phyloP scores from a whole-genome alignment of 2,329 filamentous ascomycete genomes.

The Paraphaeosphaeria sporulosa region DNA sequence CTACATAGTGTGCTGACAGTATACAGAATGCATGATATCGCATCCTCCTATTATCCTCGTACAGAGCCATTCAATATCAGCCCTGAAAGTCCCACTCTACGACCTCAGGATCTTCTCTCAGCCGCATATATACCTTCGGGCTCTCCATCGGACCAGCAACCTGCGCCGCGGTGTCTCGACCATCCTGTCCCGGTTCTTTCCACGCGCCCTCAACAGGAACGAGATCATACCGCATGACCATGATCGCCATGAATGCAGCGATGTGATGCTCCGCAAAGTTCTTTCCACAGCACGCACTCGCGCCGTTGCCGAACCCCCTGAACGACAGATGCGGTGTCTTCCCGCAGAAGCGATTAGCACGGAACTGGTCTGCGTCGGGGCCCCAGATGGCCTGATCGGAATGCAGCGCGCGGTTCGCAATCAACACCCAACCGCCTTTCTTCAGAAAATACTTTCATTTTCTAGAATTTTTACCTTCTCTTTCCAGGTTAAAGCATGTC shows the following conservation, averaged over 20 bases:
- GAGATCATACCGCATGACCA: conserved; percentile 5
- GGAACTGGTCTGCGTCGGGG: conserved; percentile 2
- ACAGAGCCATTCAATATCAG: neutral
- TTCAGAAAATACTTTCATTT: neutral
- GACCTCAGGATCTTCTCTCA: neutral
- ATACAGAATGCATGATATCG: too few relatives aligned
- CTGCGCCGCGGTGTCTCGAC: neutral
- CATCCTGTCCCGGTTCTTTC: conserved; percentile 1
- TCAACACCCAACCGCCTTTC: conserved; percentile 4
- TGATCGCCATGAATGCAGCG: neutral
- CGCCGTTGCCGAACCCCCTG: conserved; percentile 4
- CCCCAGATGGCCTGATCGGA: conserved; percentile 1
- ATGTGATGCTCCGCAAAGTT: conserved; percentile 1
- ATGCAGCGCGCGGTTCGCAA: conserved; percentile 3
- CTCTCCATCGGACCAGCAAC: neutral
- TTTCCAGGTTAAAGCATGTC: too few relatives aligned
- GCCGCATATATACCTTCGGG: neutral
- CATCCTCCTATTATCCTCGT: too few relatives aligned
- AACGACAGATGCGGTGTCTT: neutral
- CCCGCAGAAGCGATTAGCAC: neutral
- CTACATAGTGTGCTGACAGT: too few relatives aligned
- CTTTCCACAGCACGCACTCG: conserved; percentile 4
- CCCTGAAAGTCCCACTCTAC: neutral
- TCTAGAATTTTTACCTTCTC: too few relatives aligned
- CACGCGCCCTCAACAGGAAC: neutral